These are phyloP conservation scores for Trichoderma brevicompactum DNA, from an alignment of 2,329 filamentous ascomycete species.

Conservation along the genomic window DNA sequence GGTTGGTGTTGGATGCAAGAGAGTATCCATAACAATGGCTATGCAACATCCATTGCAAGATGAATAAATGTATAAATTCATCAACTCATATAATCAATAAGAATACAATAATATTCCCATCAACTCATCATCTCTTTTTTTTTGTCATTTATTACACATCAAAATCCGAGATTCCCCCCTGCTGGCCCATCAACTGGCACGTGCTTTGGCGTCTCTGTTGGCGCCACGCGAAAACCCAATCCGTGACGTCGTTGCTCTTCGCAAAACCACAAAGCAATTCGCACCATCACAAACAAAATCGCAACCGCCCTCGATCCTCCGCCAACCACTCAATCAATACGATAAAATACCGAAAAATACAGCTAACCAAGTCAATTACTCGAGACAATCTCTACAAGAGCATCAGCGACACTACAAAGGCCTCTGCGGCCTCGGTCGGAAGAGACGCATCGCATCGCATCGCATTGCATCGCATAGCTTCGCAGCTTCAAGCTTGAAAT, in stretches of 20 bases:
- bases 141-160: too few relatives aligned
- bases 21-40: too few relatives aligned
- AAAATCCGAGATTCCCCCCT: too few relatives aligned
- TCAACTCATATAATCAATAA: too few relatives aligned
- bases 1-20: too few relatives aligned
- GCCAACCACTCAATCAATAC: too few relatives aligned
- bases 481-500: not conserved
- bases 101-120: too few relatives aligned
- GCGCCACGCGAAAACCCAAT: slow-evolving; percentile 21
- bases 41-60: too few relatives aligned
- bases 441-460: not conserved
- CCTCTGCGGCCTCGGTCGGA: slow-evolving; percentile 2
- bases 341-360: too few relatives aligned
- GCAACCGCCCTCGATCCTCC: not conserved
- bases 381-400: not conserved
- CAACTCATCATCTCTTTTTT: too few relatives aligned
- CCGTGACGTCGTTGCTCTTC: slow-evolving; percentile 28
- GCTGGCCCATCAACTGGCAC: not conserved
- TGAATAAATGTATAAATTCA: too few relatives aligned
- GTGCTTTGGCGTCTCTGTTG: slow-evolving; percentile 22
- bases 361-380: too few relatives aligned
- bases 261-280: not conserved
- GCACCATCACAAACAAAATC: not conserved
- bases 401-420: not conserved
- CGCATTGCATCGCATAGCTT: not conserved